phyloP scores from a whole-genome alignment of 208 protist species.

The Leishmania amazonensis region DNA sequence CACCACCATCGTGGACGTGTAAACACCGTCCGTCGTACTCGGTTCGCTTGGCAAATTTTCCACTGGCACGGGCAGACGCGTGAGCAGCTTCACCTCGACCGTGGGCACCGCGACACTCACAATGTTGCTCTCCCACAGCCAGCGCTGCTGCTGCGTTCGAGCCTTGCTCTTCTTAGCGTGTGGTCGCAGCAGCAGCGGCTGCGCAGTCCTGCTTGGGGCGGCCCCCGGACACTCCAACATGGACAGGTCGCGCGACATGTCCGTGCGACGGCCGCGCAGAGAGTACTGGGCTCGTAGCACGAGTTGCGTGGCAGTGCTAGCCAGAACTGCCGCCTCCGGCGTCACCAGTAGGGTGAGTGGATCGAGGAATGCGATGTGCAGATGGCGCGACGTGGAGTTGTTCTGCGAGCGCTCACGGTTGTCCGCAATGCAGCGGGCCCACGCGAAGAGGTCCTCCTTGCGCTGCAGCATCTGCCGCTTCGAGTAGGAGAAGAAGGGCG shows the following conservation, averaged over 20 bases:
- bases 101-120: constrained; percentile 63
- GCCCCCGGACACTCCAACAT: constrained; percentile 7
- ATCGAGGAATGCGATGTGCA: constrained; percentile 64
- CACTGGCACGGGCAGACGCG: constrained; percentile 45
- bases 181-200: constrained; percentile 18
- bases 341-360: constrained; percentile 72
- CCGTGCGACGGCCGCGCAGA: not conserved
- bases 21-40: constrained; percentile 44
- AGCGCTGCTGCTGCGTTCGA: constrained; percentile 79
- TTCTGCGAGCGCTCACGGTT: constrained; percentile 68
- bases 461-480: constrained; percentile 4
- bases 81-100: constrained; percentile 73
- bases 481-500: constrained; percentile 22
- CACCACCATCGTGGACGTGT: constrained; percentile 57
- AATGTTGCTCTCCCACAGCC: constrained; percentile 74
- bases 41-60: constrained; percentile 42
- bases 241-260: constrained; percentile 17
- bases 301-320: constrained; percentile 15
- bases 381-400: constrained; percentile 75
- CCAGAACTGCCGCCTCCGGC: constrained; percentile 39
- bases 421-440: constrained; percentile 61
- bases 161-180: constrained; percentile 47
- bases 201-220: not conserved
- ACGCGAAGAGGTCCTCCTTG: constrained; percentile 40
- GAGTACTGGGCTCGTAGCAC: constrained; percentile 15